Evolutionary conservation across 352 stramenopile genomes (phyloP).

Genomic region (Phytophthora crassamura): DNA sequence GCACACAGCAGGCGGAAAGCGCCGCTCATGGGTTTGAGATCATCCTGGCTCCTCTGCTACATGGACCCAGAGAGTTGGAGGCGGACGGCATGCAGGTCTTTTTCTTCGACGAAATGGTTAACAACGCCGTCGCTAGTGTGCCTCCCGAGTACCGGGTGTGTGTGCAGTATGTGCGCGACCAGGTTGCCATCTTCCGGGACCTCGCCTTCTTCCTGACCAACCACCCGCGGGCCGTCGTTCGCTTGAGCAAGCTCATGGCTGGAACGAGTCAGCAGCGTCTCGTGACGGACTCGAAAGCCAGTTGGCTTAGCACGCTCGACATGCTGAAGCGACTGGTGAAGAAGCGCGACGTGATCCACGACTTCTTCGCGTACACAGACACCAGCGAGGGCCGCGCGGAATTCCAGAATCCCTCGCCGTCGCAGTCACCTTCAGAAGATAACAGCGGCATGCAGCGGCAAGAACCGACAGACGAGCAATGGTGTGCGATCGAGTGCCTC

Average conservation of each 20-base stretch:
- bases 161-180: constrained; percentile 43
- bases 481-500: constrained; percentile 51
- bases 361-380: constrained; percentile 56
- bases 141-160: constrained; percentile 42
- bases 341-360: constrained; percentile 46
- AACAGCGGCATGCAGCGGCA: constrained; percentile 22
- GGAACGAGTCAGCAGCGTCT: constrained; percentile 44
- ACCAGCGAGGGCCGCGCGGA: constrained; percentile 45
- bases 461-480: constrained; percentile 43
- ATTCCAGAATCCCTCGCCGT: constrained; percentile 38
- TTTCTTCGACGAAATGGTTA: constrained; percentile 57
- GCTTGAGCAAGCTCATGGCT: constrained; percentile 47
- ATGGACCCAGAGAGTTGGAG: constrained; percentile 39
- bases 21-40: constrained; percentile 53
- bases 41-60: constrained; percentile 51
- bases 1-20: constrained; percentile 48
- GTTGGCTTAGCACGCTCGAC: constrained; percentile 55
- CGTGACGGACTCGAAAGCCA: constrained; percentile 49
- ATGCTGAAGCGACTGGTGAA: constrained; percentile 57
- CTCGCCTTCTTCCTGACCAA: constrained; percentile 55
- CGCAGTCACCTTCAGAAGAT: constrained; percentile 7
- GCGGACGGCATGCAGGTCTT: constrained; percentile 48
- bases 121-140: constrained; percentile 43
- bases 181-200: constrained; percentile 49
- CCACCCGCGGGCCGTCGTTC: constrained; percentile 48